Conservation (phyloP, 345 rosid species). For the Gossypium sturtianum region DNA sequence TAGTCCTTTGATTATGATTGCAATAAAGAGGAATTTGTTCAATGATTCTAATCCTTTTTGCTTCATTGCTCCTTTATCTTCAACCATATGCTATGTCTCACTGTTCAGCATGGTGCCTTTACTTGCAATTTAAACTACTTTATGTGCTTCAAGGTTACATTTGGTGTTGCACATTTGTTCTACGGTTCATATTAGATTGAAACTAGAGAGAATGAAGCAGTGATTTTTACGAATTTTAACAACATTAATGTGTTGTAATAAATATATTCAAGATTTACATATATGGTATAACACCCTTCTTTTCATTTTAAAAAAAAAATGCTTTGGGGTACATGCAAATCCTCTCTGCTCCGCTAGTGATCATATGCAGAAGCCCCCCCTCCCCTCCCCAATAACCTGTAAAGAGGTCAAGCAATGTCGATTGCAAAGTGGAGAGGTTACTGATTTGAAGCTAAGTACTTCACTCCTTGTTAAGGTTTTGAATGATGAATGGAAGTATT, state of each 20-base stretch:
- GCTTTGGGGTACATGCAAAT: not conserved
- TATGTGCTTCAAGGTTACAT: not conserved
- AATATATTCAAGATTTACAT: not conserved
- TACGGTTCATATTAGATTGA: not conserved
- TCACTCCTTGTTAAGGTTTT: not conserved
- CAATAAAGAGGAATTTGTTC: not conserved
- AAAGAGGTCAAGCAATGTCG: not conserved
- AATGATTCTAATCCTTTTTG: slow-evolving; percentile 12
- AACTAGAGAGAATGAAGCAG: not conserved
- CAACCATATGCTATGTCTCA: not conserved
- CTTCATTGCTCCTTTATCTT: not conserved
- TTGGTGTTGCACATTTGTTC: not conserved
- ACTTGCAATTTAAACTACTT: not conserved
- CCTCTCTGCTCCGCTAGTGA: not conserved
- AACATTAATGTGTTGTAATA: not conserved
- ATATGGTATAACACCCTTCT: not conserved
- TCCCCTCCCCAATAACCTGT: not conserved
- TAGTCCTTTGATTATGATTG: not conserved
- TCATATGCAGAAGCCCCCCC: not conserved
- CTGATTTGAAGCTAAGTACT: not conserved
- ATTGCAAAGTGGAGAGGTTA: not conserved
- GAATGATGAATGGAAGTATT: slow-evolving; percentile 44
- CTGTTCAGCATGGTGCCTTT: not conserved
- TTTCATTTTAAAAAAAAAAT: not conserved
- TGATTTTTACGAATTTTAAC: not conserved